Percentiles rank a stretch among this genome's conserved stretches.
Conservation (phyloP, 768 basidiomycete species). For the Boletus patriciae region DNA sequence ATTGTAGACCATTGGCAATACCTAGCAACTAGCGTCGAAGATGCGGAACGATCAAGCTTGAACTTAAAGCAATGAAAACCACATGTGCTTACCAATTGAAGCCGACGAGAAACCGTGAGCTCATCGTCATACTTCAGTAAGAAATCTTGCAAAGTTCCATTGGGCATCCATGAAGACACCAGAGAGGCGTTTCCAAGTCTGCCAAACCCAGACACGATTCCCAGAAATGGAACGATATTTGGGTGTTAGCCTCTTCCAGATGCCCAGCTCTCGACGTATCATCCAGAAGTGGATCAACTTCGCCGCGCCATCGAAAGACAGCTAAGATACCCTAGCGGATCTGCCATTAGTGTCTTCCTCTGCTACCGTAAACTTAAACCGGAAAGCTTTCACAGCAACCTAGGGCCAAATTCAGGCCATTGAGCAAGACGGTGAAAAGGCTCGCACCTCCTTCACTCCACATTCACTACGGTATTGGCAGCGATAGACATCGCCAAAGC, state of each 20-base stretch:
- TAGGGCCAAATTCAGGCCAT: not conserved
- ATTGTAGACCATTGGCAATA: not conserved
- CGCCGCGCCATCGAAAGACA: not conserved
- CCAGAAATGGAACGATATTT: conserved; percentile 15
- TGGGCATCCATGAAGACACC: conserved; percentile 12
- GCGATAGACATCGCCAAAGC: conserved; percentile 7
- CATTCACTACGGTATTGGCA: not conserved
- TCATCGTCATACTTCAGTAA: not conserved
- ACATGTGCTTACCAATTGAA: conserved; percentile 3
- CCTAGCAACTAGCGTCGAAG: not conserved
- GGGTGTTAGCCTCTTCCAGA: conserved; percentile 13
- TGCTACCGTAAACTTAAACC: conserved; percentile 6
- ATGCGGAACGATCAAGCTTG: not conserved
- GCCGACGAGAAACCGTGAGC: conserved; percentile 1
- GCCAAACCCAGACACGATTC: conserved; percentile 6
- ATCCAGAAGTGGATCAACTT: conserved; percentile 1
- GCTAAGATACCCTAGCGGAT: not conserved
- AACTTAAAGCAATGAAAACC: not conserved
- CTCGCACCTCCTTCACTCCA: not conserved
- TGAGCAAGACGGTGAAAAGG: not conserved
- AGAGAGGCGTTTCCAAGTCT: conserved; percentile 5
- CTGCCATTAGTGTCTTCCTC: not conserved
- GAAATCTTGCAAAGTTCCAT: conserved; percentile 11
- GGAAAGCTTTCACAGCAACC: conserved; percentile 14
- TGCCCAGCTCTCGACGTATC: conserved; percentile 15